phyloP scores from a whole-genome alignment of 306 rosid genomes.

The Bauhinia variegata region DNA sequence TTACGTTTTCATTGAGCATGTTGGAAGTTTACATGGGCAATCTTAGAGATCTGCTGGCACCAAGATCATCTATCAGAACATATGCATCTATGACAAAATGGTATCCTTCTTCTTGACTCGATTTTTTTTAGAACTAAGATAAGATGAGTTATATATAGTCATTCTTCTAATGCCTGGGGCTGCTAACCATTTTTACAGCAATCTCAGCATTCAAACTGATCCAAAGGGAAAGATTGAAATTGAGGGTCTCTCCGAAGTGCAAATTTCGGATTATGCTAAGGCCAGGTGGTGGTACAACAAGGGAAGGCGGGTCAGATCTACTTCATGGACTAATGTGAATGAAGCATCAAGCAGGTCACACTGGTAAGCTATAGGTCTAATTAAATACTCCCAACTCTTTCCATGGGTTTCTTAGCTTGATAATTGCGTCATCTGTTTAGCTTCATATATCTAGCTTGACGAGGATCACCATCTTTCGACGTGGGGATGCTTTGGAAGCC shows the following conservation, averaged over 20 bases:
- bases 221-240: conserved; percentile 80
- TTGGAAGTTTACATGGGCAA: conserved; percentile 94
- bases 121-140: conserved; percentile 45
- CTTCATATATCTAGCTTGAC: conserved; percentile 98
- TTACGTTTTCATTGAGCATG: conserved; percentile 91
- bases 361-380: conserved; percentile 75
- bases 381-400: conserved; percentile 42
- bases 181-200: conserved; percentile 55
- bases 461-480: conserved; percentile 78
- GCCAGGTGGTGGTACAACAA: conserved; percentile 88
- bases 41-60: conserved; percentile 77
- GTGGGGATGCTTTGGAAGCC: conserved; percentile 58
- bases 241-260: conserved; percentile 90
- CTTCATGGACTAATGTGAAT: conserved; percentile 93
- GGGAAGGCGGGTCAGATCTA: conserved; percentile 81
- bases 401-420: conserved; percentile 72
- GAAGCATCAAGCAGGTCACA: conserved; percentile 98
- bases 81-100: conserved; percentile 60
- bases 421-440: conserved; percentile 89
- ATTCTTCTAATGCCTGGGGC: conserved; percentile 44
- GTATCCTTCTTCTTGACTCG: conserved; percentile 45
- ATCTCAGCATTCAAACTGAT: conserved; percentile 94
- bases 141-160: conserved; percentile 19
- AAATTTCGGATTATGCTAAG: conserved; percentile 66
- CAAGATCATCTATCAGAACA: conserved; percentile 58